Percentiles rank a stretch among this genome's conserved stretches.
phyloP scores from a whole-genome alignment of 257 asterid species.

The Salvia splendens region DNA sequence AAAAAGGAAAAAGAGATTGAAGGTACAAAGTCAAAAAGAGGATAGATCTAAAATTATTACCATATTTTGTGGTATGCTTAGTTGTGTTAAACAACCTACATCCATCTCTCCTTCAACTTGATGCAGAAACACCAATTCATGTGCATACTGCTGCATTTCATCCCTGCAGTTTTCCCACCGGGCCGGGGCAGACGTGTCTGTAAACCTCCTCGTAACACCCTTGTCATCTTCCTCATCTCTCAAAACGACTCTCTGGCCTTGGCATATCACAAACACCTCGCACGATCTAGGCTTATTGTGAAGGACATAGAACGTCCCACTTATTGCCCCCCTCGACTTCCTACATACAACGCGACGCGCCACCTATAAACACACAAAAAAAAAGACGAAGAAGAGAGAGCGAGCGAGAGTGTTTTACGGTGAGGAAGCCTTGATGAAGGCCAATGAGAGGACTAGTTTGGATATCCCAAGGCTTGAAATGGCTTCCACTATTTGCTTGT shows the following conservation, averaged over 20 bases:
- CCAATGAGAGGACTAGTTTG: conserved; percentile 58
- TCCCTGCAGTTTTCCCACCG: conserved; percentile 47
- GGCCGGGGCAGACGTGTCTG: conserved; percentile 35
- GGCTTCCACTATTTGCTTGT: conserved; percentile 47
- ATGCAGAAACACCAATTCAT: conserved; percentile 42
- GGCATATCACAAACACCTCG: conserved; percentile 49
- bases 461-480: conserved; percentile 46
- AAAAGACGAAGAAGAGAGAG: neutral
- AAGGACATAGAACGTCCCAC: conserved; percentile 51
- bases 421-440: conserved; percentile 54
- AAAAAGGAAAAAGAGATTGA: too few species aligned
- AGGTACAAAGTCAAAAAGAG: neutral
- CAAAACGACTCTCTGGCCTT: conserved; percentile 51
- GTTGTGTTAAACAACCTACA: conserved; percentile 30
- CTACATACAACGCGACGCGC: conserved; percentile 31
- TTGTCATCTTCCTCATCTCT: conserved; percentile 58
- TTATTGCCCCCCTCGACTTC: conserved; percentile 61
- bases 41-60: conserved; percentile 32
- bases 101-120: conserved; percentile 34
- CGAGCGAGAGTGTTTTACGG: conserved; percentile 22
- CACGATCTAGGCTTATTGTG: conserved; percentile 62
- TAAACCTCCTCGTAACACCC: conserved; percentile 53
- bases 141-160: conserved; percentile 48
- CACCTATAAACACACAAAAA: neutral
- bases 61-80: conserved; percentile 39